phyloP scores from a whole-genome alignment of 1,284 basidiomycete species.

The Apiotrichum porosum region DNA sequence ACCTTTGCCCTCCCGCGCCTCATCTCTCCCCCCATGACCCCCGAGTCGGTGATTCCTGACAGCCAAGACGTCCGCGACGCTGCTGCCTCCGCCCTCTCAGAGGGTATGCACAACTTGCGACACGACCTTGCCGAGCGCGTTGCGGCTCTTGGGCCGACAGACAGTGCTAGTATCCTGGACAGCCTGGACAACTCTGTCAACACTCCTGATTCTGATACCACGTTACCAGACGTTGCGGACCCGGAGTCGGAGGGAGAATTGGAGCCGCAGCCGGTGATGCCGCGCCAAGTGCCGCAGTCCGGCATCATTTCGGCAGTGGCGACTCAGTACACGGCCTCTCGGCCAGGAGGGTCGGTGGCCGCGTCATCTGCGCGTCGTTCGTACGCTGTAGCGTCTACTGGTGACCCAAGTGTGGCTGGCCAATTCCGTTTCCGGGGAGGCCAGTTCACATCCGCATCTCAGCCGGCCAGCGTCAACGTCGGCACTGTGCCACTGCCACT shows the following conservation, averaged over 20 bases:
- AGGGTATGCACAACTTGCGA: conserved; percentile 10
- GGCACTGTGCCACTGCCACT: no score
- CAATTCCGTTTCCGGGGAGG: background rate
- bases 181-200: conserved; percentile 1
- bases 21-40: conserved; percentile 15
- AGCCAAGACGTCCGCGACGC: conserved; percentile 9
- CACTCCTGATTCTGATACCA: background rate
- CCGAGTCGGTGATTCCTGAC: conserved; percentile 7
- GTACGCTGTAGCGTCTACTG: background rate
- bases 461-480: no score
- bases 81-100: conserved; percentile 6
- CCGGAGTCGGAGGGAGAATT: background rate
- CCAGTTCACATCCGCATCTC: no score
- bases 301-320: background rate
- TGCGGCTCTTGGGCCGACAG: conserved; percentile 5
- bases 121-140: conserved; percentile 12
- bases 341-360: background rate
- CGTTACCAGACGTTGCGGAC: background rate
- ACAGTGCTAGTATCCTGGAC: conserved; percentile 8
- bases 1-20: conserved; percentile 50
- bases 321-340: background rate
- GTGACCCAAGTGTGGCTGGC: background rate
- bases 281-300: background rate
- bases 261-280: background rate
- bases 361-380: background rate